Evolutionary conservation across 169 alveolate species (phyloP).

Genomic region (Plasmodium malariae): DNA sequence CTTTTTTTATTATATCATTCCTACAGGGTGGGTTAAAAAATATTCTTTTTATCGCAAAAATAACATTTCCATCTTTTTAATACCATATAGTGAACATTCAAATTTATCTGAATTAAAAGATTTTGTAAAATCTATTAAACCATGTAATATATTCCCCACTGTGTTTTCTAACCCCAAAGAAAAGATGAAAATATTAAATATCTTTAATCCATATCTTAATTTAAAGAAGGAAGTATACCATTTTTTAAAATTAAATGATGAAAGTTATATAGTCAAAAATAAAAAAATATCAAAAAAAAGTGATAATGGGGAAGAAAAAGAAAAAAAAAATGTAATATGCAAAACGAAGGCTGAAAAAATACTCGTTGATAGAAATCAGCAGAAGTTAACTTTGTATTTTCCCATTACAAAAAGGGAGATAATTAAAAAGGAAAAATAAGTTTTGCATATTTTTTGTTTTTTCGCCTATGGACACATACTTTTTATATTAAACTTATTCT

Average conservation of each 20-base stretch:
- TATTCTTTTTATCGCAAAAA: conserved; percentile 52
- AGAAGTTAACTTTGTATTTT: conserved; percentile 52
- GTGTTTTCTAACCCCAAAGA: conserved; percentile 58
- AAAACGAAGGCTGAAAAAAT: conserved; percentile 22
- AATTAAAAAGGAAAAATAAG: conserved; percentile 1
- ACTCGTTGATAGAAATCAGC: conserved; percentile 19
- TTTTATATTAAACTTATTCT: too few relatives aligned
- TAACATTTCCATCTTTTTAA: conserved; percentile 53
- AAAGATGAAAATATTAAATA: conserved; percentile 24
- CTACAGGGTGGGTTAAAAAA: conserved; percentile 77
- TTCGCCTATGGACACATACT: too few relatives aligned
- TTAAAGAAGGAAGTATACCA: conserved; percentile 24
- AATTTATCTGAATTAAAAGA: conserved; percentile 41
- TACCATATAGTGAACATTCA: conserved; percentile 77
- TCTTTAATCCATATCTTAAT: conserved; percentile 45
- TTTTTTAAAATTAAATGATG: conserved; percentile 31
- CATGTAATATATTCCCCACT: conserved; percentile 70
- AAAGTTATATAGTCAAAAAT: conserved; percentile 13
- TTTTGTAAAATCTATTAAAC: conserved; percentile 66
- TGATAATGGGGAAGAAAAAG: background rate
- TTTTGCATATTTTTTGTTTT: too few relatives aligned
- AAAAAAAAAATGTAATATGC: background rate
- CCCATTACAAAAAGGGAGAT: conserved; percentile 38
- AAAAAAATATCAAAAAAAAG: conserved; percentile 19
- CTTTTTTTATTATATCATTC: conserved; percentile 65